Percentiles rank a stretch among this genome's conserved stretches.
phyloP scores from a whole-genome alignment of 768 basidiomycete species.

The Leccinum barrowsii region DNA sequence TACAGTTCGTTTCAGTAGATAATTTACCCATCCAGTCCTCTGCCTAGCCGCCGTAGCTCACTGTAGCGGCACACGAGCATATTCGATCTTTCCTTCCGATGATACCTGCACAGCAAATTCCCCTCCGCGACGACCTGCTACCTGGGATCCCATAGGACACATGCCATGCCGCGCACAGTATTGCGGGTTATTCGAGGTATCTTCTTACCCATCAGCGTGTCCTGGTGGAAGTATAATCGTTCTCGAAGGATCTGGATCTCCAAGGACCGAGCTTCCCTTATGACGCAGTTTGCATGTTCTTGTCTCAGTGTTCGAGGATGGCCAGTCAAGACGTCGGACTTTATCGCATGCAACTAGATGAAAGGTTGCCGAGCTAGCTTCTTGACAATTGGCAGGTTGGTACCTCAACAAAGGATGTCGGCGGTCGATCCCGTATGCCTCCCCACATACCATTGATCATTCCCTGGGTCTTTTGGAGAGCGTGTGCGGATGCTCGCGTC shows the following conservation, averaged over 20 bases:
- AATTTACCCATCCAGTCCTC: conserved; percentile 64
- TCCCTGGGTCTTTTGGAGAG: conserved; percentile 59
- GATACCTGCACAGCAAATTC: background rate
- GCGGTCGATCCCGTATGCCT: conserved; percentile 39
- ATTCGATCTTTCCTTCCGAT: background rate
- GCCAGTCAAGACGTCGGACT: conserved; percentile 80
- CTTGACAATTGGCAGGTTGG: conserved; percentile 62
- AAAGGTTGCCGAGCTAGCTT: conserved; percentile 82
- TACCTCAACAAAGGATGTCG: conserved; percentile 36
- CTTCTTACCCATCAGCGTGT: conserved; percentile 55
- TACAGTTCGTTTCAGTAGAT: conserved; percentile 60
- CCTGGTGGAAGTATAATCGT: conserved; percentile 68
- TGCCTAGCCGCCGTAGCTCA: conserved; percentile 71
- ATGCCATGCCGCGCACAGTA: conserved; percentile 64
- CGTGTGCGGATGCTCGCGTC: conserved; percentile 54
- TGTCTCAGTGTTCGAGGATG: conserved; percentile 62
- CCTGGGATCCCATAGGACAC: conserved; percentile 79
- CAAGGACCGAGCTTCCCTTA: conserved; percentile 84
- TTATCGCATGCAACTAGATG: conserved; percentile 85
- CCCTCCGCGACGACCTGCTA: conserved; percentile 22
- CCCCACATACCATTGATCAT: conserved; percentile 56
- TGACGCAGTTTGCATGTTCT: conserved; percentile 87
- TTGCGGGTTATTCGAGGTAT: conserved; percentile 43
- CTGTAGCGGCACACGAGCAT: conserved; percentile 34
- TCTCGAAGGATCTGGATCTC: conserved; percentile 81